These are phyloP conservation scores for Fusarium sp. DNA, from an alignment of 2,329 filamentous ascomycete species.

Conservation along the genomic window DNA sequence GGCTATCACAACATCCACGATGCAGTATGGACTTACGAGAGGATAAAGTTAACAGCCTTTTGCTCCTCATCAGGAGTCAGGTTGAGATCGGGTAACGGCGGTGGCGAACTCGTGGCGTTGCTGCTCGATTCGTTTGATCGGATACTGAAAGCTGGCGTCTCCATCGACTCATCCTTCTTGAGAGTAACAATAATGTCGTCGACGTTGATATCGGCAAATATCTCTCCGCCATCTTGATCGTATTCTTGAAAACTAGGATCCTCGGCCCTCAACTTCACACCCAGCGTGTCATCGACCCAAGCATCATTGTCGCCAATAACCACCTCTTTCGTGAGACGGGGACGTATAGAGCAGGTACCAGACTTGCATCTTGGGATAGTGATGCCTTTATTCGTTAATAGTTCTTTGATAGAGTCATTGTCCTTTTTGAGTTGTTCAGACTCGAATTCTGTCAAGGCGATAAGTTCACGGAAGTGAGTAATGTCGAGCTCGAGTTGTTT, in stretches of 20 bases:
- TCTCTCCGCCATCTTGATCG: constrained; percentile 30
- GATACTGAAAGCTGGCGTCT: constrained; percentile 56
- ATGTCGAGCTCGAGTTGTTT: constrained; percentile 64
- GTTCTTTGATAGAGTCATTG: constrained; percentile 55
- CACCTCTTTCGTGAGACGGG: not conserved
- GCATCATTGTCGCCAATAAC: constrained; percentile 13
- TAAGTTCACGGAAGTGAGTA: constrained; percentile 57
- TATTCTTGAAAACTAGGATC: not conserved
- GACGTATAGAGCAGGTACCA: constrained; percentile 5
- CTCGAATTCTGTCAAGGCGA: constrained; percentile 55
- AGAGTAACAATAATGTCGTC: constrained; percentile 55
- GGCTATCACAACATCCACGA: not conserved
- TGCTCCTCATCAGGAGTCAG: constrained; percentile 54
- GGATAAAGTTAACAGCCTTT: constrained; percentile 62
- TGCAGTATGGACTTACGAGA: constrained; percentile 54
- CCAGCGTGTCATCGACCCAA: constrained; percentile 36
- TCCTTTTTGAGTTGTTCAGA: constrained; percentile 49
- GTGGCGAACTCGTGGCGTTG: constrained; percentile 28
- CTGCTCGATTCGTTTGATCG: constrained; percentile 42
- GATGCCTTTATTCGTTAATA: constrained; percentile 45
- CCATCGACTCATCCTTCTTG: constrained; percentile 52
- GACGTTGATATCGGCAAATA: constrained; percentile 49
- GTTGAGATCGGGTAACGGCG: constrained; percentile 36
- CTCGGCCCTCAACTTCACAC: not conserved
- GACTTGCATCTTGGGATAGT: constrained; percentile 19